Evolutionary conservation across 1,284 basidiomycete species (phyloP).

Genomic region (Boletus semigastroideus): DNA sequence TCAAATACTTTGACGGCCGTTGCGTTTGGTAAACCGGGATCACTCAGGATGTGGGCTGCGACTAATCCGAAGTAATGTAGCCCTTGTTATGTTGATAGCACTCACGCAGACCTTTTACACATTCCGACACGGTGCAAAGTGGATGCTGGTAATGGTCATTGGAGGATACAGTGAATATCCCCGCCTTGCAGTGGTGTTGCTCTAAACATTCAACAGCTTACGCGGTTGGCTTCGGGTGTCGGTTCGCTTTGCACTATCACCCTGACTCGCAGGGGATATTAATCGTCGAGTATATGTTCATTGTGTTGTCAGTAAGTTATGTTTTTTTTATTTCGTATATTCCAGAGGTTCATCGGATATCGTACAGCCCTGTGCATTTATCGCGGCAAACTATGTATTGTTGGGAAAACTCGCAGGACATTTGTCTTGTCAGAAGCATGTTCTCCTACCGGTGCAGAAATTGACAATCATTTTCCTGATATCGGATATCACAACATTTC

Average conservation of each 20-base stretch:
- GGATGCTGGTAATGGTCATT: conserved; percentile 66
- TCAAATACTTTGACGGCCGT: not conserved
- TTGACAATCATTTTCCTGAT: conserved; percentile 55
- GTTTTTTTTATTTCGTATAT: not conserved
- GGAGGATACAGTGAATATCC: conserved; percentile 52
- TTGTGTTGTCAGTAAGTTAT: conserved; percentile 62
- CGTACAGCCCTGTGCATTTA: conserved; percentile 62
- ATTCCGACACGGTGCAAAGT: conserved; percentile 52
- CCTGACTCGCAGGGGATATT: conserved; percentile 49
- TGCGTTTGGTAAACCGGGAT: not conserved
- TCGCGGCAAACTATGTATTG: conserved; percentile 70
- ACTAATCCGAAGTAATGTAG: conserved; percentile 12
- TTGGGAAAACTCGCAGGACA: conserved; percentile 60
- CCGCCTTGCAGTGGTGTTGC: not conserved
- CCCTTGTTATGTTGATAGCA: conserved; percentile 47
- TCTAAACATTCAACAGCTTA: conserved; percentile 41
- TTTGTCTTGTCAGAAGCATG: conserved; percentile 48
- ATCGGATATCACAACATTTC: conserved; percentile 67
- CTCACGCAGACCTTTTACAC: conserved; percentile 49
- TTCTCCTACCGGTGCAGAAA: conserved; percentile 53
- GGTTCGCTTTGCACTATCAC: conserved; percentile 27
- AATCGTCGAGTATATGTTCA: conserved; percentile 60
- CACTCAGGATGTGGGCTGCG: not conserved
- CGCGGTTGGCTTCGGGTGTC: conserved; percentile 50
- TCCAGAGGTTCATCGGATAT: not conserved